Evolutionary conservation across 306 rosid species (phyloP).

Genomic region (peach (Prunus persica)): Prunus_persica_NCBIv2 NC_034013.1:14503501-14504000

Average conservation of each 20-base stretch:
- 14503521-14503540: slow-evolving; percentile 40
- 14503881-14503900: no score
- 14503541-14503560: slow-evolving; percentile 20
- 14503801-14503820: no score
- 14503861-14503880: no score
- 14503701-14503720: background rate
- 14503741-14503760: slow-evolving; percentile 9
- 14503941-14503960: no score
- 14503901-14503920: no score
- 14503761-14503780: no score
- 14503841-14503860: no score
- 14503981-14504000: no score
- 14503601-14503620: background rate
- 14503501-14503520: slow-evolving; percentile 23
- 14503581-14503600: slow-evolving; percentile 12
- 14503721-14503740: slow-evolving; percentile 12
- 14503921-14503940: no score
- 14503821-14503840: no score
- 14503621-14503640: background rate
- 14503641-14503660: slow-evolving; percentile 18
- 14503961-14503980: no score
- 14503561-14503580: background rate
- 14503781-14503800: no score
- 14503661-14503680: slow-evolving; percentile 24
- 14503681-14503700: slow-evolving; percentile 33